Evolutionary conservation across 257 asterid genomes (phyloP).

Genomic region (Ilex aquifolium): DNA sequence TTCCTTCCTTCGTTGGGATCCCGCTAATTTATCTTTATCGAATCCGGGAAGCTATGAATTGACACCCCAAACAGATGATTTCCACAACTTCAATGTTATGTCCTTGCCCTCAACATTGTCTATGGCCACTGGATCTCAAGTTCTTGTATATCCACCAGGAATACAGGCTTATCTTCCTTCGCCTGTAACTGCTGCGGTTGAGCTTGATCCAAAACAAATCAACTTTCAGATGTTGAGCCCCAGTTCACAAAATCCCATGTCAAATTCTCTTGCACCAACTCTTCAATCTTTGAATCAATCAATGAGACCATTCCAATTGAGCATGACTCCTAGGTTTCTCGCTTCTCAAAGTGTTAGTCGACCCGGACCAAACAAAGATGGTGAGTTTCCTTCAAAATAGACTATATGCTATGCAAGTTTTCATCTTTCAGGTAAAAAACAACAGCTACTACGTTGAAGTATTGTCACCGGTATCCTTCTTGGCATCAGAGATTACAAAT

Average conservation of each 20-base stretch:
- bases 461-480: background rate
- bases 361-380: slow-evolving; percentile 18
- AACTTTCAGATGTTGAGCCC: slow-evolving; percentile 35
- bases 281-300: slow-evolving; percentile 16
- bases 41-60: slow-evolving; percentile 36
- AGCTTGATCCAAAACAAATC: slow-evolving; percentile 32
- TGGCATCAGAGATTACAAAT: background rate
- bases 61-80: slow-evolving; percentile 38
- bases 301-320: slow-evolving; percentile 45
- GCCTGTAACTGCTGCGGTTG: slow-evolving; percentile 17
- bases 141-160: slow-evolving; percentile 49
- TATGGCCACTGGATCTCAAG: slow-evolving; percentile 31
- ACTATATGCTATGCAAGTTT: background rate
- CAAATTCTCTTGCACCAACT: slow-evolving; percentile 20
- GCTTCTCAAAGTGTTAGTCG: slow-evolving; percentile 33
- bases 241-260: slow-evolving; percentile 18
- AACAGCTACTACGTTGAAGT: background rate
- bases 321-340: slow-evolving; percentile 44
- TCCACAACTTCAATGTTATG: slow-evolving; percentile 40
- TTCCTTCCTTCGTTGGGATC: slow-evolving; percentile 58
- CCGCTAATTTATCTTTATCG: slow-evolving; percentile 49
- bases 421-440: background rate
- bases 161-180: slow-evolving; percentile 51
- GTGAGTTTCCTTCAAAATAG: slow-evolving; percentile 21
- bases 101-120: slow-evolving; percentile 23